Evolutionary conservation across 495 filamentous ascomycete species (phyloP).

Genomic region (Penicilliopsis zonata): DNA sequence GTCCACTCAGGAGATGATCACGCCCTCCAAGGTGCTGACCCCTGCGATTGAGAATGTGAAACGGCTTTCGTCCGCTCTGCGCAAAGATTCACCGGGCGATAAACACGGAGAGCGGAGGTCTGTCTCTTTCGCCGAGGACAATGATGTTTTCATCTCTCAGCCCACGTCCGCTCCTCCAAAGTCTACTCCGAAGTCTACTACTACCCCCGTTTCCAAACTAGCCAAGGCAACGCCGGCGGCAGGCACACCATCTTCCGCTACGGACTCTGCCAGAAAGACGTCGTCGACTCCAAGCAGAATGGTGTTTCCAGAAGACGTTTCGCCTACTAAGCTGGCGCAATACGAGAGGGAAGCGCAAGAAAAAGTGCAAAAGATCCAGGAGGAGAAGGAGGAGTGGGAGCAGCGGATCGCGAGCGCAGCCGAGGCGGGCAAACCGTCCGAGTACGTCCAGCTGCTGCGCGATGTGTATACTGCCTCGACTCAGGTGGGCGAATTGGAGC

Average conservation of each 20-base stretch:
- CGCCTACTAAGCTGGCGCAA: neutral
- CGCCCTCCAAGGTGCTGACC: constrained; percentile 3
- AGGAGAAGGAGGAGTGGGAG: constrained; percentile 2
- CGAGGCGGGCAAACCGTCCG: constrained; percentile 1
- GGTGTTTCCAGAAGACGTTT: constrained; percentile 3
- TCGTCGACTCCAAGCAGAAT: constrained; percentile 1
- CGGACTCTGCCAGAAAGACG: neutral
- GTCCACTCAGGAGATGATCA: constrained; percentile 5
- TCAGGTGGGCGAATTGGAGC: neutral
- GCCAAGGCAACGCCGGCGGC: too few relatives aligned
- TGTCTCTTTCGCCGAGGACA: constrained; percentile 15
- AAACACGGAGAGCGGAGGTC: constrained; percentile 9
- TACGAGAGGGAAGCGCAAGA: constrained; percentile 3
- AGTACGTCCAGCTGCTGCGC: constrained; percentile 3
- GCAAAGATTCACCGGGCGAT: constrained; percentile 10
- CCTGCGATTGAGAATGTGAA: constrained; percentile 8
- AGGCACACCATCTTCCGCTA: neutral
- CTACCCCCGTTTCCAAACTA: neutral
- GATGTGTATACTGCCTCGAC: constrained; percentile 1
- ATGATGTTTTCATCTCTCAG: constrained; percentile 5
- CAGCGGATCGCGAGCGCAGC: constrained; percentile 5
- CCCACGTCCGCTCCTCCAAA: constrained; percentile 2
- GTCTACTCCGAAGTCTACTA: neutral
- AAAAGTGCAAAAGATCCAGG: constrained; percentile 3
- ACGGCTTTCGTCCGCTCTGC: constrained; percentile 12